A percentile compares a stretch with the other conserved stretches of the same genome.
Evolutionary conservation across 2,329 filamentous ascomycete genomes (phyloP).

Genomic region (Verticillium albo-atrum): DNA sequence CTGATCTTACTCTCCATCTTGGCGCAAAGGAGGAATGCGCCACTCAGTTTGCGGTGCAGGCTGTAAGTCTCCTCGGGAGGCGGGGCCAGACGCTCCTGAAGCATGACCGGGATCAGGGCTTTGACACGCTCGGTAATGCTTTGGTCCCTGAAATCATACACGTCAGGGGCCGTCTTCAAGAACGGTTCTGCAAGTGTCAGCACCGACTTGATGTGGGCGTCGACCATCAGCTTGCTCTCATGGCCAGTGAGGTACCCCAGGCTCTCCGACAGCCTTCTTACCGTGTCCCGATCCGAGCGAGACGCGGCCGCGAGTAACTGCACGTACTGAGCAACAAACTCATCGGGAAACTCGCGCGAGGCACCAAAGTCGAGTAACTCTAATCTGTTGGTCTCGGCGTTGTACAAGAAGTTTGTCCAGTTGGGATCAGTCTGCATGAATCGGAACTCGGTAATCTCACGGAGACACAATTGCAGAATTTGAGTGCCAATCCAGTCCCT

Average conservation of each 20-base stretch:
- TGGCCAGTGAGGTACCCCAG: conserved; percentile 90
- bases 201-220: conserved; percentile 85
- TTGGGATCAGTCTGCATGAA: conserved; percentile 99
- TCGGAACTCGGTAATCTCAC: conserved; percentile 88
- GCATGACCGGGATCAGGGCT: conserved; percentile 85
- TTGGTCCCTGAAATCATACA: conserved; percentile 91
- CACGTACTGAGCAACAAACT: conserved; percentile 78
- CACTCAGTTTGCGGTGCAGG: conserved; percentile 89
- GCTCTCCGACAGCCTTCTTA: conserved; percentile 65
- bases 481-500: conserved; percentile 96
- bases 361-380: conserved; percentile 96
- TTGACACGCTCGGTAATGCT: conserved; percentile 95
- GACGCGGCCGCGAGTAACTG: conserved; percentile 76
- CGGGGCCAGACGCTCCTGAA: conserved; percentile 80
- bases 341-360: conserved; percentile 74
- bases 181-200: conserved; percentile 93
- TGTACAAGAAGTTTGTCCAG: conserved; percentile 98
- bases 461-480: conserved; percentile 83
- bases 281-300: conserved; percentile 57
- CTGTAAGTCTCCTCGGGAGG: conserved; percentile 98
- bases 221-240: conserved; percentile 80
- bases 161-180: conserved; percentile 64
- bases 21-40: conserved; percentile 90
- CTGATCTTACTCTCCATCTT: conserved; percentile 75
- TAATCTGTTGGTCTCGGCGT: conserved; percentile 64